Evolutionary conservation across 164 flowering plant species (phyloP).

Genomic region (Umbellularia californica): DNA sequence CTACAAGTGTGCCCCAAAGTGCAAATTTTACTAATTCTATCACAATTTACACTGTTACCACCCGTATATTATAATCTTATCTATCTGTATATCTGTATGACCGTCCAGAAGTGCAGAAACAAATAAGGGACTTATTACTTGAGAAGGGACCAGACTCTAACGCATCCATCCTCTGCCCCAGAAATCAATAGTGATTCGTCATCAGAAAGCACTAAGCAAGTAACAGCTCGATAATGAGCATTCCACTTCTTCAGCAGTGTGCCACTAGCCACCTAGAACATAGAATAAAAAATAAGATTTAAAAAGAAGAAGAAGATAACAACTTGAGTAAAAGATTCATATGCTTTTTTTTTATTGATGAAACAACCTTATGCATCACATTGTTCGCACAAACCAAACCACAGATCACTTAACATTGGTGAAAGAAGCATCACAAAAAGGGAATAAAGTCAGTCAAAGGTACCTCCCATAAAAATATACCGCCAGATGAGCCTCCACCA

Average conservation of each 20-base stretch:
- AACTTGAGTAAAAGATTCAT: no score
- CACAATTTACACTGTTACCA: background rate
- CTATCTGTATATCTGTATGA: background rate
- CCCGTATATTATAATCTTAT: background rate
- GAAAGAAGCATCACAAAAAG: constrained; percentile 2
- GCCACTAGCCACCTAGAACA: constrained; percentile 66
- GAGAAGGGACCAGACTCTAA: constrained; percentile 77
- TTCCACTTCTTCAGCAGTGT: constrained; percentile 74
- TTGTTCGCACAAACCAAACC: background rate
- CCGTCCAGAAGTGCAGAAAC: background rate
- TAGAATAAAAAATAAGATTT: background rate
- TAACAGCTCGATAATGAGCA: constrained; percentile 77
- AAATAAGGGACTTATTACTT: constrained; percentile 31
- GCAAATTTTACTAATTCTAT: background rate
- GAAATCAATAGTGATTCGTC: constrained; percentile 73
- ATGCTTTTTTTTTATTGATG: no score
- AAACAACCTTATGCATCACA: background rate
- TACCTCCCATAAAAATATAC: constrained; percentile 89
- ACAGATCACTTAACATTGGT: background rate
- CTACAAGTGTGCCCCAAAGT: background rate
- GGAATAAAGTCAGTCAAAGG: background rate
- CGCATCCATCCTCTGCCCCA: constrained; percentile 75
- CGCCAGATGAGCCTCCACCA: constrained; percentile 77
- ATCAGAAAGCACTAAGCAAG: constrained; percentile 63
- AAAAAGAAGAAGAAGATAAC: no score